phyloP scores from a whole-genome alignment of 495 filamentous ascomycete genomes.

The Trichoderma virens region DNA sequence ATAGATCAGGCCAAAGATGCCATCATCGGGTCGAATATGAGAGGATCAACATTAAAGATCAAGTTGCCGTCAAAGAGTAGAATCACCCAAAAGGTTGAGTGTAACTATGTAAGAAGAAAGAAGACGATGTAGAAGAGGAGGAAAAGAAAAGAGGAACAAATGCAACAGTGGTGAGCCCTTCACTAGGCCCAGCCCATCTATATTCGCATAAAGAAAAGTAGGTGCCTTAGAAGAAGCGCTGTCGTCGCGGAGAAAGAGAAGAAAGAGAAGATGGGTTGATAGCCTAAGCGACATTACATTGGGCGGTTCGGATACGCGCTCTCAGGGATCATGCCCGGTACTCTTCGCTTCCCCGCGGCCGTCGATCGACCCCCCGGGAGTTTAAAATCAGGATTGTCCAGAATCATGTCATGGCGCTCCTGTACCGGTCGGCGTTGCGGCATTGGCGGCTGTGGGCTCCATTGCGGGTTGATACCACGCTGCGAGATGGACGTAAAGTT shows the following conservation, averaged over 20 bases:
- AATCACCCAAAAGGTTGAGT: not conserved
- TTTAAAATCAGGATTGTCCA: conserved; percentile 73
- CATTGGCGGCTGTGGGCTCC: conserved; percentile 48
- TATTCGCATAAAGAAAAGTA: not conserved
- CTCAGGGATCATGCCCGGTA: conserved; percentile 25
- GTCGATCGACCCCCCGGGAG: conserved; percentile 30
- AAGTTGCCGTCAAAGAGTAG: not conserved
- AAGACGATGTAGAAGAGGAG: not conserved
- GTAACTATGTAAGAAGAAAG: not conserved
- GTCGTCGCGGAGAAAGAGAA: not conserved
- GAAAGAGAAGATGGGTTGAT: not conserved
- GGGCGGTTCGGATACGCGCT: conserved; percentile 26
- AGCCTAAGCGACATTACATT: not conserved
- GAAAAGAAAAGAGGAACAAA: not conserved
- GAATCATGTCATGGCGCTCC: conserved; percentile 47
- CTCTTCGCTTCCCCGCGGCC: not conserved
- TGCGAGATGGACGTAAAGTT: conserved; percentile 83
- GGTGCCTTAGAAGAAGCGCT: not conserved
- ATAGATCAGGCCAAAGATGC: not conserved
- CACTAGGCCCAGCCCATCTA: not conserved
- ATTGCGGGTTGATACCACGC: conserved; percentile 77
- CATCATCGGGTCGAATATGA: not conserved
- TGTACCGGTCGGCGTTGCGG: conserved; percentile 37
- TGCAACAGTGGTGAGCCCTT: not conserved
- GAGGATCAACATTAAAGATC: no score